Percentiles rank a stretch among this genome's conserved stretches.
phyloP scores from a whole-genome alignment of 2,329 filamentous ascomycete genomes.

The Alternaria ethzedia region DNA sequence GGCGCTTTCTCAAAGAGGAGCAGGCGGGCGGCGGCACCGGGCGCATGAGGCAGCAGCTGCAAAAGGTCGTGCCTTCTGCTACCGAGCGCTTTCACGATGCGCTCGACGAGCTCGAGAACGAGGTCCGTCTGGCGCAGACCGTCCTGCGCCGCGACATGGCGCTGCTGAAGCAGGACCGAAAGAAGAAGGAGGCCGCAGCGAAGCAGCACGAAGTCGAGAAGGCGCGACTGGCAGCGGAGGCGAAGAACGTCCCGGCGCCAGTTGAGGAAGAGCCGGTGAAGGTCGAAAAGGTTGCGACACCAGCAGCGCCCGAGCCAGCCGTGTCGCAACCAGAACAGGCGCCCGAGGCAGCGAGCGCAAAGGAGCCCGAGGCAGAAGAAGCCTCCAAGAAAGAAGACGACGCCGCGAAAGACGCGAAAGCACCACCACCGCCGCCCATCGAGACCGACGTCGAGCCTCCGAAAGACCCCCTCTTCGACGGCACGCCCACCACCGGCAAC shows the following conservation, averaged over 20 bases:
- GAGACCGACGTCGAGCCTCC: slow-evolving; percentile 21
- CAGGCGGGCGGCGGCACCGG: slow-evolving; percentile 36
- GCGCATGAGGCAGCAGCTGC: slow-evolving; percentile 40
- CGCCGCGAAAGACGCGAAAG: slow-evolving; percentile 1
- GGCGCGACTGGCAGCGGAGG: slow-evolving; percentile 38
- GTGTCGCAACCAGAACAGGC: slow-evolving; percentile 4
- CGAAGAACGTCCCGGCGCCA: slow-evolving; percentile 18
- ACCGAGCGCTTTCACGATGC: slow-evolving; percentile 56
- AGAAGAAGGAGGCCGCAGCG: slow-evolving; percentile 44
- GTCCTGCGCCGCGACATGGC: slow-evolving; percentile 48
- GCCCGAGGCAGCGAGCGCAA: slow-evolving; percentile 12
- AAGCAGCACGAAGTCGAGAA: slow-evolving; percentile 41
- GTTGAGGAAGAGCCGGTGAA: slow-evolving; percentile 16
- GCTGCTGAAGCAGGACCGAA: slow-evolving; percentile 43
- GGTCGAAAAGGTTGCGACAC: slow-evolving; percentile 19
- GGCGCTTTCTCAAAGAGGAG: slow-evolving; percentile 53
- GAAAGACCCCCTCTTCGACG: slow-evolving; percentile 41
- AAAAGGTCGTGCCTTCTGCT: slow-evolving; percentile 51
- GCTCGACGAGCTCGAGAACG: slow-evolving; percentile 59
- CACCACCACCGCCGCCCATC: slow-evolving; percentile 15
- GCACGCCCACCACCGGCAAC: slow-evolving; percentile 36
- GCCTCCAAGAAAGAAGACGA: slow-evolving; percentile 20
- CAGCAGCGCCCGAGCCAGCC: slow-evolving; percentile 15
- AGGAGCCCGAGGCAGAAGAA: slow-evolving; percentile 16
- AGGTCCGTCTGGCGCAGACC: slow-evolving; percentile 47